Base-by-base conservation (phyloP, 352 stramenopile genomes). In the Pythium apleroticum region DNA sequence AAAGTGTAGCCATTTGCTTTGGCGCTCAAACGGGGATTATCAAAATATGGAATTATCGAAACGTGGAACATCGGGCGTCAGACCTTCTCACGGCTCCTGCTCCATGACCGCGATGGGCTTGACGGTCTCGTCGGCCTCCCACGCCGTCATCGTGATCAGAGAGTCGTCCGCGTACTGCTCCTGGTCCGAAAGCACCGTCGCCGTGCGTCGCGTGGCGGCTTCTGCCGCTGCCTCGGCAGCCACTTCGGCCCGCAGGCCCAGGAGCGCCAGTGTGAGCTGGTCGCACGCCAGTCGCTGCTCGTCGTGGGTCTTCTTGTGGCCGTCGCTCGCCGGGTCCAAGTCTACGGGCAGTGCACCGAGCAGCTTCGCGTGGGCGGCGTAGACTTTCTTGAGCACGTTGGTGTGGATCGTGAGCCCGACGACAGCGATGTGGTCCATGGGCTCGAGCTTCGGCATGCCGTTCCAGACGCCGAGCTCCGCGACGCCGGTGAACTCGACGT, bases 381-480 rank as follows among this genome's bases (percentile, higher is more conserved):
- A 86, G 8, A 86, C 63, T 39, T 60, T 65, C 22, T 76, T 67
- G 8, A 84, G 50, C 33, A 81, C 66, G 28, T 86, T 76, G 6
- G 69, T 80, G 55, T 77, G 76, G 31, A 80, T 60, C 1, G 77
- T 88, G 37, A 77, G 56, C 22, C 75, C 77, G 10, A 77, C 54
- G 43, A 86, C 66, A 4, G 60, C 76, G 4, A 86, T 30, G 64
- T 86, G 76, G 46, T 88, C 79, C 50, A 88, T 60, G 28, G 63
- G 65, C 25, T 77, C 71, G 14, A 88, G 52, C 60, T 74, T 71
- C 12, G 66, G 66, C 79, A 88, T 83, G 20, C 63, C 48, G 66
- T 84, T 82, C 79, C 79, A 88, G 49, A 75, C 80, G 43, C 79
- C 79, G 7, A 75, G 60, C 53, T 71, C 52, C 14, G 77, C 76